Evolutionary conservation across 1,284 basidiomycete genomes (phyloP).

Genomic region (Boletus semigastroideus): DNA sequence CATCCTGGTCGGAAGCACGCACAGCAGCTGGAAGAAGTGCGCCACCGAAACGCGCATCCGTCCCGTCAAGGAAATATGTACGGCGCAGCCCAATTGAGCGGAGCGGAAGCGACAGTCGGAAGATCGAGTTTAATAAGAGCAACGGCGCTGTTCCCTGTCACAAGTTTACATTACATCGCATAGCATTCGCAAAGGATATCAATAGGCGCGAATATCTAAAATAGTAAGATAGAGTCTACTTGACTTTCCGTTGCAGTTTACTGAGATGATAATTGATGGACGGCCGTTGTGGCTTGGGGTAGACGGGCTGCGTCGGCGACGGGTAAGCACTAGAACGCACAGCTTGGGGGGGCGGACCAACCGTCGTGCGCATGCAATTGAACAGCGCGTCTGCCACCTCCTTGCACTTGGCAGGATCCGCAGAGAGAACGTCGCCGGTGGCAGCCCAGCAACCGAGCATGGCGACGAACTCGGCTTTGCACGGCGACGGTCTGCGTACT

Average conservation of each 20-base stretch:
- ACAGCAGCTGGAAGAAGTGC: conserved; percentile 15
- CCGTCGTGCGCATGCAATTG: conserved; percentile 85
- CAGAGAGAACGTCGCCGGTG: conserved; percentile 66
- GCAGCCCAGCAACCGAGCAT: conserved; percentile 96
- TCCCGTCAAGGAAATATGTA: conserved; percentile 9
- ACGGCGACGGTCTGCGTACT: conserved; percentile 28
- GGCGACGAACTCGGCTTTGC: conserved; percentile 63
- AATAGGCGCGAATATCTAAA: conserved; percentile 21
- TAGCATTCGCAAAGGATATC: conserved; percentile 16
- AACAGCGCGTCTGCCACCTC: conserved; percentile 68
- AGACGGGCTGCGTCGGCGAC: conserved; percentile 48
- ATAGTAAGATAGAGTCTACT: conserved; percentile 41
- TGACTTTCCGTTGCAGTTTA: conserved; percentile 69
- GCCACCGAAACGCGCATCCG: conserved; percentile 22
- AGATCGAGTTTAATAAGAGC: background rate
- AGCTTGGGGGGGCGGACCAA: conserved; percentile 41
- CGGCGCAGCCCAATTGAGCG: conserved; percentile 2
- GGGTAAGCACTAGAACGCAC: background rate
- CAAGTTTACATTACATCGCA: conserved; percentile 18
- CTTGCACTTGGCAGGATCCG: conserved; percentile 53
- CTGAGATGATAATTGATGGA: conserved; percentile 87
- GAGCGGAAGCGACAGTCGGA: background rate
- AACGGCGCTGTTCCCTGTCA: conserved; percentile 8
- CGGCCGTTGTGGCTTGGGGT: conserved; percentile 62
- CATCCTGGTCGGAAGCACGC: conserved; percentile 1